Evolutionary conservation across 2,329 filamentous ascomycete genomes (phyloP), one percentile per base, ranked within the genome.

Genomic region (Scorias spongiosa): DNA sequence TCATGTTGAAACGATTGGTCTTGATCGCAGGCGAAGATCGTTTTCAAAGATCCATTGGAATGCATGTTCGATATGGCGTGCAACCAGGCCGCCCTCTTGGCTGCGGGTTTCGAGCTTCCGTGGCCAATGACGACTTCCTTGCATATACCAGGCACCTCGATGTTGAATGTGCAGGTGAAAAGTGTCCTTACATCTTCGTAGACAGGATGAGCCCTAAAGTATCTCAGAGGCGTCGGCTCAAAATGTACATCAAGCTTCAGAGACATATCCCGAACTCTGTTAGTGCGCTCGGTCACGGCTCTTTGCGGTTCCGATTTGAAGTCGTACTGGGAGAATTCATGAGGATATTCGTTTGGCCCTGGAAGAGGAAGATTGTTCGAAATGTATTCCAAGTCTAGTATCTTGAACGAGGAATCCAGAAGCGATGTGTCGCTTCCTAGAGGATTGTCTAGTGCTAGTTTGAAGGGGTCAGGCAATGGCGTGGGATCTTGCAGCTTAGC

Each of bases 31-130:
- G 39, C 42, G 14, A 52, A 46, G 2, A 53, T 46, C 37, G 42
- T 15, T n/a, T 36, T 43, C 26, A 52, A 30, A 6, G 41, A 30
- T 10, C 48, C 52, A 15, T 42, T 46, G 8, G 29, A 26, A 34
- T 53, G 50, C 41, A 55, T 30, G 10, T 48, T 45, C 7, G 44
- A 43, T 15, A 50, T 26, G 32, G 50, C 42, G 12, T 48, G 39
- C 14, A 45, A n/a, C 51, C 50, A 52, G n/a, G 49, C 51, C 14
- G 48, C 45, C 10, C 44, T 43, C 32, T 48, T 54, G 1, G 50
- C 46, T 10, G 29, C 14, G 29, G 43, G 42, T 37, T 49, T 50
- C 36, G 14, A 40, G n/a, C 8, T 14, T 28, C 49, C 49, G 26
- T 49, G 43, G 18, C 46, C 50, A 10, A 40, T 17, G 29, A 42